Evolutionary conservation across 2,329 filamentous ascomycete genomes (phyloP), one percentile per base, ranked within the genome.

Genomic region (Talaromyces sp.): DNA sequence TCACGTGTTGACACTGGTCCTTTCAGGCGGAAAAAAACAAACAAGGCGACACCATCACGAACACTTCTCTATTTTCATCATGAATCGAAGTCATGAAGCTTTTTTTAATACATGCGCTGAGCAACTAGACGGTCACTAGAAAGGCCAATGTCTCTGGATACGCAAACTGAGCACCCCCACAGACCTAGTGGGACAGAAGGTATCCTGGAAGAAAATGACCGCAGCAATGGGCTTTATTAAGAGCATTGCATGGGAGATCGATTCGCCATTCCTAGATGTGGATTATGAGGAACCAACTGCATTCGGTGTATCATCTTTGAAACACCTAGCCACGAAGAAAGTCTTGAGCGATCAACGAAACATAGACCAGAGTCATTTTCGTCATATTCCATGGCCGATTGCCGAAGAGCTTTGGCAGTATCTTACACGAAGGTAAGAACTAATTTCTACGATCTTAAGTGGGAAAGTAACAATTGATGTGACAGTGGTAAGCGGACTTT

Each of bases 401-500:
- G 79, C 79, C 1, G 67, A 70, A 49, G 73, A 75, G 47, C 65
- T 82, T 8, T 81, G 80, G 79, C 70, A 78, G 13, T 73, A 71
- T 58, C 64, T 81, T 17, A 67, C 71, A 3, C 68, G 67, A 58
- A 75, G 73, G 80, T 81, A 69, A 67, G 75, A 33, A 61, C 35
- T 27, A 17, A 13, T 56, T 19, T 27, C 60, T 43, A 13, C 27
- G 27, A 6, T 31, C 3, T 31, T 6, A 6, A 31, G 27, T 31
- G 6, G 27, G 1, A 60, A 39, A 60, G 43, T 70, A 39, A 58
- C 19, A 31, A 52, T 64, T 11, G 27, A 27, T 10, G 61, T 49
- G 39, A n/a, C 57, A 79, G 77, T 66, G 68, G 70, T 17, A 77
- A 74, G 45, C 70, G 74, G 66, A 82, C 77, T 25, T 68, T 80